These are phyloP conservation scores for Drechslerella coelobrocha DNA, from an alignment of 2,329 filamentous ascomycete species.

Conservation along the genomic window DNA sequence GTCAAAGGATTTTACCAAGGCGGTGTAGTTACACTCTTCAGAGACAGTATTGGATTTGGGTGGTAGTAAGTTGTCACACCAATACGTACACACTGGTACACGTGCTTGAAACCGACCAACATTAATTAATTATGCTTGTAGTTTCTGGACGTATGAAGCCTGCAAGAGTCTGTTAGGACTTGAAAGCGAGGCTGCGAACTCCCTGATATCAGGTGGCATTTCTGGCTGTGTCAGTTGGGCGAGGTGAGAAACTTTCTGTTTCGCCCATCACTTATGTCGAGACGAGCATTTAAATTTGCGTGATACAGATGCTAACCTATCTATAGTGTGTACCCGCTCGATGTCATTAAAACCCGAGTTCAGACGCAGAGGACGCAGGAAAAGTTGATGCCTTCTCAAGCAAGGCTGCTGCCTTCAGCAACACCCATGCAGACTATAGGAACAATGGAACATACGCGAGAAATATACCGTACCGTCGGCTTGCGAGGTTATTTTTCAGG, in stretches of 20 bases:
- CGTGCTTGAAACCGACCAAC: too few species aligned
- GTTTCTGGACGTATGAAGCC: conserved; percentile 89
- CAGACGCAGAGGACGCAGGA: conserved; percentile 70
- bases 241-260: conserved; percentile 59
- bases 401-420: conserved; percentile 51
- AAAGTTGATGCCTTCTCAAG: conserved; percentile 49
- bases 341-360: conserved; percentile 90
- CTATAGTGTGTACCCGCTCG: conserved; percentile 77
- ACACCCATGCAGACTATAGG: conserved; percentile 56
- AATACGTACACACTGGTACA: too few species aligned
- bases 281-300: too few species aligned
- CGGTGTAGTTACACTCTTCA: conserved; percentile 77
- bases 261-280: too few species aligned
- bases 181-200: conserved; percentile 52
- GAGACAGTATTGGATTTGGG: conserved; percentile 91
- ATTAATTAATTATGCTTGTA: conserved; percentile 54
- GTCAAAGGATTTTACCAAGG: conserved; percentile 79
- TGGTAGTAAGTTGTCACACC: conserved; percentile 75
- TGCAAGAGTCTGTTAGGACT: conserved; percentile 67
- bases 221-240: conserved; percentile 89
- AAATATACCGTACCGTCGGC: conserved; percentile 72
- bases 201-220: conserved; percentile 82
- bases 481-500: conserved; percentile 72
- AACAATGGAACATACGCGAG: conserved; percentile 69
- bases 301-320: background rate